phyloP scores from a whole-genome alignment of 495 filamentous ascomycete genomes.

The Barbatosphaeria neglecta region DNA sequence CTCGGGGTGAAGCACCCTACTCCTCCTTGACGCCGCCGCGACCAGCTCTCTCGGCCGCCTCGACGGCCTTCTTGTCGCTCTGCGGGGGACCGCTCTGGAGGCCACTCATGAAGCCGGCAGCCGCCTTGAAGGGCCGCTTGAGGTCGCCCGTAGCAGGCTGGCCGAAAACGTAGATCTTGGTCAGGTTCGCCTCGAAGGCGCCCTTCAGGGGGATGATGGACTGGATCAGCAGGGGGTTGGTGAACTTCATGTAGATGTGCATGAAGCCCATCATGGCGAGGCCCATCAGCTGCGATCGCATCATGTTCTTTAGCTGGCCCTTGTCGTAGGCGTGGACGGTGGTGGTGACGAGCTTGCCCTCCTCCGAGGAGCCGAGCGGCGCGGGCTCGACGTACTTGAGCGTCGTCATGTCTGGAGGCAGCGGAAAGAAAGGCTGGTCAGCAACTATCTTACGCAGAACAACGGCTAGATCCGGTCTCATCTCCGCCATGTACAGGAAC shows the following conservation, averaged over 20 bases:
- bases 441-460: too few species aligned
- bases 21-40: conserved; percentile 86
- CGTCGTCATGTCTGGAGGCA: conserved; percentile 74
- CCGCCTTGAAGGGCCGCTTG: conserved; percentile 87
- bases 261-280: conserved; percentile 96
- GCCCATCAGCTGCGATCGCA: conserved; percentile 86
- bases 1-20: conserved; percentile 30
- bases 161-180: conserved; percentile 89
- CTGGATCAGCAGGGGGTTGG: conserved; percentile 97
- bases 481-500: too few species aligned
- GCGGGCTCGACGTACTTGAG: conserved; percentile 97
- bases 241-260: conserved; percentile 98
- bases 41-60: conserved; percentile 74
- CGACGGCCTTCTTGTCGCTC: conserved; percentile 93
- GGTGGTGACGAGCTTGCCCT: conserved; percentile 89
- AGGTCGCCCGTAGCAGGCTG: conserved; percentile 84
- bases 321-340: conserved; percentile 90
- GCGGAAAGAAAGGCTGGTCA: conserved; percentile 5
- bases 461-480: too few species aligned
- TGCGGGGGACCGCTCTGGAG: conserved; percentile 60
- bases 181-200: conserved; percentile 83
- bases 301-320: conserved; percentile 66
- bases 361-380: conserved; percentile 80
- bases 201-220: conserved; percentile 95
- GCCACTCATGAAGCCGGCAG: conserved; percentile 65